Base-by-base conservation (phyloP, 2,329 filamentous ascomycete genomes). In the Nakataea oryzae region DNA sequence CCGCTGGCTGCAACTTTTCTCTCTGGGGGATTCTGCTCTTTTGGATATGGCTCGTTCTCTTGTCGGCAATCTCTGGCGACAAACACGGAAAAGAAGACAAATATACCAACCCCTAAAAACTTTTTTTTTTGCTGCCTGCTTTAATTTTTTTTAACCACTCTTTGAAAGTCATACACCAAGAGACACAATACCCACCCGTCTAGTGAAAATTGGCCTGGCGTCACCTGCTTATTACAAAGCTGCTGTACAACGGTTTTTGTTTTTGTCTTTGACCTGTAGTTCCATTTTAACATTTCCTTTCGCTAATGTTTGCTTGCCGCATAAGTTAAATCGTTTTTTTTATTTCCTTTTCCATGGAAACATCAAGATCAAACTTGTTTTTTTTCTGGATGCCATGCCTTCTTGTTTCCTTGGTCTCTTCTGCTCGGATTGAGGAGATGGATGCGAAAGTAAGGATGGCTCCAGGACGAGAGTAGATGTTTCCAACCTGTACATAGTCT, bases 211-310 rank as follows among this genome's bases (percentile, higher is more conserved):
- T 58, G 56, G 56, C 29, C 27, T 21, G 24, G 9, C 55, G 55
- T 57, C 55, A 32, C 47, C 59, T 27, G 28, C 9, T 24, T 58
- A 50, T 50, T 50, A n/a, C 41, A 50, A 50, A 8, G 21, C n/a
- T 50, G 41, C n/a, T 50, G 17, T 21, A 50, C 14, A 17, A 7
- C 27, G 11, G 27, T 59, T 14, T 30, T 32, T 58, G 4, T 58
- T 58, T 24, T 7, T 26, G 17, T 63, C 34, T 61, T 59, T 61
- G 17, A 58, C 29, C 41, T 47, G 62, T 57, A 61, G 27, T 21
- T 28, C 54, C 13, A 6, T 21, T n/a, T 34, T 21, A 41, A 24
- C 47, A 12, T 28, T 47, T 55, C 17, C 30, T 30, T 54, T 58
- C 29, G 26, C 28, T 57, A 61, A 34, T 28, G 50, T 59, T 27